phyloP scores from a whole-genome alignment of 2,329 filamentous ascomycete species.

The Ploettnerulaceae sp. region DNA sequence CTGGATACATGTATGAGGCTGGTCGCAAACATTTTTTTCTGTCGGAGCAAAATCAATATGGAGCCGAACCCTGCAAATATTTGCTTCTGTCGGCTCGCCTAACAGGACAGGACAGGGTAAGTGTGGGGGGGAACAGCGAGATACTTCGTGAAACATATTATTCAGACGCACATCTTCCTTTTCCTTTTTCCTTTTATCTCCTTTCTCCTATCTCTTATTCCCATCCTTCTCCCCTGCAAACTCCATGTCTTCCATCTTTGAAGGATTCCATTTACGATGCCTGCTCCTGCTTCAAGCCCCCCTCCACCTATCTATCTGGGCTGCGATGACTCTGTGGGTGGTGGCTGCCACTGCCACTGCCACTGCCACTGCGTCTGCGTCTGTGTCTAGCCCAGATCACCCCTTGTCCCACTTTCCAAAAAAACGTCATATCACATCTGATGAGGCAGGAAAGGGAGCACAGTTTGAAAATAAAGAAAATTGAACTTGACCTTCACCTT shows the following conservation, averaged over 20 bases:
- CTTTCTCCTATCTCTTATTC: neutral
- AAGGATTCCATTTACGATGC: too few species aligned
- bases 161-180: neutral
- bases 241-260: neutral
- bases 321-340: too few species aligned
- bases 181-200: neutral
- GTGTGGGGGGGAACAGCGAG: too few species aligned
- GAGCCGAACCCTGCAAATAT: neutral
- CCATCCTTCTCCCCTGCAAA: neutral
- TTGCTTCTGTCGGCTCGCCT: too few species aligned
- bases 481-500: neutral
- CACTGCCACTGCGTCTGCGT: neutral
- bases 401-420: neutral
- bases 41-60: neutral
- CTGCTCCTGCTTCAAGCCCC: neutral
- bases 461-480: neutral
- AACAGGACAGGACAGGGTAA: neutral
- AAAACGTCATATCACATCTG: conserved; percentile 9
- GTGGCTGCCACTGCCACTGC: too few species aligned
- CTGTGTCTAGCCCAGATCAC: neutral
- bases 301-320: too few species aligned
- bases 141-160: neutral
- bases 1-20: too few species aligned
- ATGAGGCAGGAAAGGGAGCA: neutral
- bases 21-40: neutral